Evolutionary conservation across 495 filamentous ascomycete species (phyloP), one percentile per base, ranked within the genome.

Genomic region (Podospora pseudoanserina): DNA sequence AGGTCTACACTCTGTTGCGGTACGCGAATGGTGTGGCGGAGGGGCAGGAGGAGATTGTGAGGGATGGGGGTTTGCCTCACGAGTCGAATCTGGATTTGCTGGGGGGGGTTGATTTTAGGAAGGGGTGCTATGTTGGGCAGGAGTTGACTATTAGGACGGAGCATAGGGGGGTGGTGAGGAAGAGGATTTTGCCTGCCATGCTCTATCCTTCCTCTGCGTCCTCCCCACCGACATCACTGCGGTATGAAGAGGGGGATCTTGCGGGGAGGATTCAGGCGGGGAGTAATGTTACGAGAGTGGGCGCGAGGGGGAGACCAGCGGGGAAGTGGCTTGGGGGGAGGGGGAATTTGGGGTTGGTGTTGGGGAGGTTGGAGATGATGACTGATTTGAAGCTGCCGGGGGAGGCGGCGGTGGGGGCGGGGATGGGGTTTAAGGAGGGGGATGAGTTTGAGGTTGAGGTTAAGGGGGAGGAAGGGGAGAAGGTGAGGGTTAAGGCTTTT

Each of bases 51-150:
- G 95, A 99, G 82, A 88, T 99, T 18, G 76, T 86, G 26, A 76
- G 81, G 60, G 90, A 88, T 57, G 77, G 82, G 3, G 88, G 92
- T 28, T 80, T 98, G 59, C 92, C 93, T 23, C 87, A 90, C 70
- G 93, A 97, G 76, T 88, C 81, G 67, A 95, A 97, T 76, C 82
- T 97, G 70, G 95, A 99, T 77, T 82, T 91, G 70, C 88, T 89
- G 84, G 83, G 85, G 19, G 96, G 85, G 3, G 86, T 98, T 56
- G 93, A 97, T 80, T 99, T 96, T 79, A 85, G 87, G 60, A 99
- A 99, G 80, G 95, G 95, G 1, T 99, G 95, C 78, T 99, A 99
- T 77, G 88, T 98, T 0, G 95, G 95, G 0, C 95, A 99, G 80
- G 95, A 99, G 76, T 83, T 98, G 64, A 98, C 96, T 7, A 96